These are phyloP conservation scores for Cylindrotheca fusiformis DNA, from an alignment of 108 stramenopile genomes.

Conservation along the genomic window DNA sequence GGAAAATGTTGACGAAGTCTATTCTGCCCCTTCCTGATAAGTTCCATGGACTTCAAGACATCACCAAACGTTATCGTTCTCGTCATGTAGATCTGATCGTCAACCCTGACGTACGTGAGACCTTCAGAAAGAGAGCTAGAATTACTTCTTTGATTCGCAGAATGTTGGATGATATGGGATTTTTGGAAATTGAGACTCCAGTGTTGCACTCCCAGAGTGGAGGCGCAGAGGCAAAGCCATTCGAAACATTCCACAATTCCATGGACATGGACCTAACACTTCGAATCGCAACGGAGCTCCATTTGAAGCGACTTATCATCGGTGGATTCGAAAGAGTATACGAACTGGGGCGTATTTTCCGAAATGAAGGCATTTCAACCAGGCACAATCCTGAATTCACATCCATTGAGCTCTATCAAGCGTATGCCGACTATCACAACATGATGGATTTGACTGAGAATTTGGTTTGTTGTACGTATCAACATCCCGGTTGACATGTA, in stretches of 20 bases:
- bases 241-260: constrained; percentile 95
- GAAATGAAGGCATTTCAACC: constrained; percentile 98
- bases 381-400: constrained; percentile 99
- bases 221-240: constrained; percentile 98
- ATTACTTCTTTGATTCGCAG: constrained; percentile 89
- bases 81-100: constrained; percentile 96
- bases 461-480: constrained; percentile 71
- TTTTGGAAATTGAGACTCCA: constrained; percentile 99
- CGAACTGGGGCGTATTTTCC: constrained; percentile 98
- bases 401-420: constrained; percentile 97
- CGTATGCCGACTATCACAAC: constrained; percentile 95
- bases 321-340: constrained; percentile 97
- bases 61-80: constrained; percentile 91
- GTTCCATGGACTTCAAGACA: constrained; percentile 92
- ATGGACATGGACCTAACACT: constrained; percentile 92
- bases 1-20: constrained; percentile 96
- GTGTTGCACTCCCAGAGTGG: constrained; percentile 91
- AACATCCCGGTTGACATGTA: neutral
- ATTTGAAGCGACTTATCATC: constrained; percentile 94
- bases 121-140: constrained; percentile 87
- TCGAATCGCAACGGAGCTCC: constrained; percentile 98
- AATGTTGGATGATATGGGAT: constrained; percentile 86
- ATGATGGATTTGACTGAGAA: constrained; percentile 97
- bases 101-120: constrained; percentile 89
- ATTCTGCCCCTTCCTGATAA: constrained; percentile 94